phyloP scores from a whole-genome alignment of 2,329 filamentous ascomycete species.

The Diaporthe aspalathi region DNA sequence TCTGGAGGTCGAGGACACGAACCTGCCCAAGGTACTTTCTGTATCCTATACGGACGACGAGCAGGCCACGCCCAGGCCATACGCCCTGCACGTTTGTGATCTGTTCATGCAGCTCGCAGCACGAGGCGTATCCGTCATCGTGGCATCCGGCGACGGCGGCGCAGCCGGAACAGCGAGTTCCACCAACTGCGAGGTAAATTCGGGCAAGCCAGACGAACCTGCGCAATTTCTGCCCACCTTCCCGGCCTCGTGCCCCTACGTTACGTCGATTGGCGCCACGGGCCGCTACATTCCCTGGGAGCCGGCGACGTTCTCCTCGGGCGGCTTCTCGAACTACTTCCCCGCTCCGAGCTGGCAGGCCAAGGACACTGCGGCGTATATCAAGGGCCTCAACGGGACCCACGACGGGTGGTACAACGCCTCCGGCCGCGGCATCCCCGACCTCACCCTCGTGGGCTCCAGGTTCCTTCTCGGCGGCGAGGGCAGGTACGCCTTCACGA shows the following conservation, averaged over 20 bases:
- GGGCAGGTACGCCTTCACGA: slow-evolving; percentile 45
- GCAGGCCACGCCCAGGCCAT: slow-evolving; percentile 62
- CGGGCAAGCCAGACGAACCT: slow-evolving; percentile 41
- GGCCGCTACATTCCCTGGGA: slow-evolving; percentile 29
- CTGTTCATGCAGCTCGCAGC: slow-evolving; percentile 65
- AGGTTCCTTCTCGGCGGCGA: slow-evolving; percentile 44
- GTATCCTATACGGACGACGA: slow-evolving; percentile 68
- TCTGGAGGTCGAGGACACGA: neutral
- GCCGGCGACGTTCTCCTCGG: slow-evolving; percentile 42
- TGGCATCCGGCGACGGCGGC: slow-evolving; percentile 61
- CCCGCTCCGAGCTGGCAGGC: slow-evolving; percentile 56
- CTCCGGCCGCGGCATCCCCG: slow-evolving; percentile 43
- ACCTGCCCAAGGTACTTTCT: slow-evolving; percentile 66
- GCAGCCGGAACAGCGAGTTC: slow-evolving; percentile 47
- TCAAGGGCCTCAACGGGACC: slow-evolving; percentile 52
- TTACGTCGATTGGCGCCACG: slow-evolving; percentile 44
- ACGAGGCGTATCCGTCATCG: slow-evolving; percentile 59
- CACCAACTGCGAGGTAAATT: slow-evolving; percentile 50
- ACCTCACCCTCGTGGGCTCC: slow-evolving; percentile 44
- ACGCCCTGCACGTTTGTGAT: slow-evolving; percentile 63
- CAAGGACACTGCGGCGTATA: slow-evolving; percentile 7
- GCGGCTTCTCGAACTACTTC: slow-evolving; percentile 61
- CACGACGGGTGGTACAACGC: slow-evolving; percentile 46
- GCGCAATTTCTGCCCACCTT: slow-evolving; percentile 61
- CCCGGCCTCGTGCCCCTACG: slow-evolving; percentile 61